These are phyloP conservation scores for Metschnikowia proteae DNA, from an alignment of 805 yeast species.

Conservation along the genomic window DNA sequence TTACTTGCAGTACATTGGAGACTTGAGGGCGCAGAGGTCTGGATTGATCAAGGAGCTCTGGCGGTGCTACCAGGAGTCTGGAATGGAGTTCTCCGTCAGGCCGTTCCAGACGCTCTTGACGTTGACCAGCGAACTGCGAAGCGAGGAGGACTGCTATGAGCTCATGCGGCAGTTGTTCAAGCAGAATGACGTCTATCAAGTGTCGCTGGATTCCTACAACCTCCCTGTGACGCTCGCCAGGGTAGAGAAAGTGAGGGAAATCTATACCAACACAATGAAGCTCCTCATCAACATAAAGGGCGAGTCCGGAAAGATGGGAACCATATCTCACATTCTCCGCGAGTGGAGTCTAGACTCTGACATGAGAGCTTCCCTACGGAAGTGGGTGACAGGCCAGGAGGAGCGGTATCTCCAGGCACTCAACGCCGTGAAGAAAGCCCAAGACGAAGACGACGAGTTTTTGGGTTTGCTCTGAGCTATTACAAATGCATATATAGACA, in stretches of 20 bases:
- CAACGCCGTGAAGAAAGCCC: conserved; percentile 23
- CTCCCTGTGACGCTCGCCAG: background rate
- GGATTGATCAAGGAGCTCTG: conserved; percentile 31
- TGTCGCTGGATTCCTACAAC: conserved; percentile 21
- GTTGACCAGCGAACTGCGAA: conserved; percentile 23
- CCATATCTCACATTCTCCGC: conserved; percentile 28
- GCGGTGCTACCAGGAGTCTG: conserved; percentile 28
- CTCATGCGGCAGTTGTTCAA: conserved; percentile 18
- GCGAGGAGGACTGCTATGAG: conserved; percentile 20
- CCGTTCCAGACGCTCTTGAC: conserved; percentile 24
- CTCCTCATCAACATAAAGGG: conserved; percentile 28
- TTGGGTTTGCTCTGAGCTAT: conserved; percentile 26
- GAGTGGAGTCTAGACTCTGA: conserved; percentile 34
- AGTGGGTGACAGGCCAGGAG: conserved; percentile 21
- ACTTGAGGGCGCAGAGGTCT: conserved; percentile 24
- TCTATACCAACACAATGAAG: conserved; percentile 24
- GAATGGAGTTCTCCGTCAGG: conserved; percentile 22
- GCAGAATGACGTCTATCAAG: conserved; percentile 13
- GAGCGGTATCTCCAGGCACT: conserved; percentile 22
- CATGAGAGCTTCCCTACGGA: conserved; percentile 24
- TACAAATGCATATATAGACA: too few relatives aligned
- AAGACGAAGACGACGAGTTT: conserved; percentile 30
- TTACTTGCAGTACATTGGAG: conserved; percentile 25
- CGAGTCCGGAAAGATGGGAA: conserved; percentile 24
- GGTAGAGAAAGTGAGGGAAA: conserved; percentile 6